Conservation (phyloP, 1,284 basidiomycete species). For the Ceratobasidium sp. region DNA sequence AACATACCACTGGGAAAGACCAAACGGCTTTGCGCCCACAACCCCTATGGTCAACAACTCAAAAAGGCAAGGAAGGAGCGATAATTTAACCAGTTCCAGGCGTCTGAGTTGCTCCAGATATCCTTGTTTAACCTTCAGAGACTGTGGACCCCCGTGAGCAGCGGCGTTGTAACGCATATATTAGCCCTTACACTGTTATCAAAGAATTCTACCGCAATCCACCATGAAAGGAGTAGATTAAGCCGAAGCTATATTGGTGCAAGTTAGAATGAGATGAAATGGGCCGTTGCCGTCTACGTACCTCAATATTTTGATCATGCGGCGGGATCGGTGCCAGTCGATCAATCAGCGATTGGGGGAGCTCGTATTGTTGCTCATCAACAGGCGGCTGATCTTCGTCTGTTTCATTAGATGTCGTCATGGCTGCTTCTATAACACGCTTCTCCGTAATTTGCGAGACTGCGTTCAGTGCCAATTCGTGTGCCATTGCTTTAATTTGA, state of each 20-base stretch:
- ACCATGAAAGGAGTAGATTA: constrained; percentile 85
- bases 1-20: constrained; percentile 85
- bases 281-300: too few relatives aligned
- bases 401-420: neutral
- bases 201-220: constrained; percentile 91
- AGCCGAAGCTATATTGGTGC: constrained; percentile 77
- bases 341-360: constrained; percentile 11
- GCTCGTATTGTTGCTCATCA: neutral
- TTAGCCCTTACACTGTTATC: constrained; percentile 77
- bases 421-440: constrained; percentile 35
- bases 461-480: constrained; percentile 26
- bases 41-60: constrained; percentile 75
- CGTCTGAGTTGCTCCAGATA: constrained; percentile 91
- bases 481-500: constrained; percentile 26
- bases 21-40: constrained; percentile 74
- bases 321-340: neutral
- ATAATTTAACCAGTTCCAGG: constrained; percentile 71
- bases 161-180: neutral
- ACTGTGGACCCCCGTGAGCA: constrained; percentile 63
- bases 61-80: constrained; percentile 85
- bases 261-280: constrained; percentile 33
- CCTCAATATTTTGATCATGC: neutral
- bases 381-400: neutral
- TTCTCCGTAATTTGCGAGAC: constrained; percentile 40
- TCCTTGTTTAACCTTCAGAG: constrained; percentile 81